A percentile compares a stretch with the other conserved stretches of the same genome.
These are phyloP conservation scores for Pilatotrama ljubarskyi DNA, from an alignment of 768 basidiomycete genomes.

Conservation along the genomic window DNA sequence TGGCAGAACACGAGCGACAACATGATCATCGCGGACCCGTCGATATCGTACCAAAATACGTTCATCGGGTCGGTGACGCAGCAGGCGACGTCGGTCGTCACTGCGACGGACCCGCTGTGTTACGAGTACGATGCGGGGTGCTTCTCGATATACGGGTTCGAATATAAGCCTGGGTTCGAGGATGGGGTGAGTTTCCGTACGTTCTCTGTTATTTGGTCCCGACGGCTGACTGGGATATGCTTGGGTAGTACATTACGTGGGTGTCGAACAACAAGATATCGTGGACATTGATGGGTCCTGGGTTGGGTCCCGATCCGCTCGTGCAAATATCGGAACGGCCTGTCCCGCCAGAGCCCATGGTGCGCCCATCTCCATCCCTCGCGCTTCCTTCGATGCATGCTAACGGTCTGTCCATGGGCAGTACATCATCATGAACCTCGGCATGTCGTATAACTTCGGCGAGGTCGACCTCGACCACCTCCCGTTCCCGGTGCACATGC, in stretches of 20 bases:
- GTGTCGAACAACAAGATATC: conserved; percentile 61
- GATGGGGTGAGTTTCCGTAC: conserved; percentile 46
- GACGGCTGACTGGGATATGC: conserved; percentile 19
- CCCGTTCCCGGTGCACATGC: conserved; percentile 71
- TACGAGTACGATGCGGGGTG: conserved; percentile 65
- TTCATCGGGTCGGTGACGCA: conserved; percentile 73
- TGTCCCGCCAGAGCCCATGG: conserved; percentile 86
- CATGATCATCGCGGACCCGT: conserved; percentile 54
- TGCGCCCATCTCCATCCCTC: conserved; percentile 32
- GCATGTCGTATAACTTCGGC: conserved; percentile 82
- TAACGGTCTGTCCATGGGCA: conserved; percentile 28
- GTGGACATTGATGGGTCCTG: conserved; percentile 76
- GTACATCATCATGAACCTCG: conserved; percentile 86
- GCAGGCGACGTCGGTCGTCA: conserved; percentile 77
- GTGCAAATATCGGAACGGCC: conserved; percentile 66
- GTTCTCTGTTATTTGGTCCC: neutral
- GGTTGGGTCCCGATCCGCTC: conserved; percentile 59
- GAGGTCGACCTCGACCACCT: conserved; percentile 69
- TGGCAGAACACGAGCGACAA: conserved; percentile 67
- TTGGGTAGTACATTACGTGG: conserved; percentile 80
- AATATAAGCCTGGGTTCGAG: conserved; percentile 65
- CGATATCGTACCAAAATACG: conserved; percentile 56
- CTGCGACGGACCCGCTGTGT: conserved; percentile 63
- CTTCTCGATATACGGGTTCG: conserved; percentile 80
- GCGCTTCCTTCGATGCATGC: neutral